Base-by-base conservation (phyloP, 441 rosid genomes). In the Jatropha multifida region DNA sequence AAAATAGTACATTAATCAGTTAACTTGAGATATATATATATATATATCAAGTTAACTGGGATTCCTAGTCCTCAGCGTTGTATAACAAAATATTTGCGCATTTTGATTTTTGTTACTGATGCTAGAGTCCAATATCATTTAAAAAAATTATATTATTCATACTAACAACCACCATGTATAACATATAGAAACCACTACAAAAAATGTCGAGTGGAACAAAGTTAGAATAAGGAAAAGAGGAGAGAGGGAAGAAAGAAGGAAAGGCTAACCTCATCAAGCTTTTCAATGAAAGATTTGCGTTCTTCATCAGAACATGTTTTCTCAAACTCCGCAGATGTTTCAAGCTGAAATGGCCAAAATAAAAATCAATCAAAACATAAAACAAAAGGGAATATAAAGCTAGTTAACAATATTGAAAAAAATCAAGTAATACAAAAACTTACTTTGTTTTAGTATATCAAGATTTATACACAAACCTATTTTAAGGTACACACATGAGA, bases 201-300 rank as follows among this genome's bases (percentile, higher is more conserved):
- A 18, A 54, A 15, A 5, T 15, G 58, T 17, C 20, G 4, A 51
- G 5, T 3, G 2, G 14, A 15, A 54, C 7, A 54, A 52, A 44
- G 0, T 23, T 4, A 38, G 59, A 63, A 37, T 14, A 52, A 52
- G 0, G 1, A 68, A 68, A 12, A 10, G 38, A 26, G 40, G 15
- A 1, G 14, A 27, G 10, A 11, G 20, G 11, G 12, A 17, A 55
- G 7, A n/a, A 12, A 4, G 8, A 18, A 51, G n/a, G 52, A 74
- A 38, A 69, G 70, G 74, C 86, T 76, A 74, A 86, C 99, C 94
- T 94, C 95, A 74, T 94, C 98, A 80, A 96, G 97, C 88, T 94
- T 92, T 81, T 89, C 90, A 68, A 88, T 69, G 81, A 94, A 90
- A 27, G 90, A 83, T 80, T 88, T 89, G 51, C 98, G 94, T 81